Conservation (phyloP, 148 eudicot genomes). For the Camellia japonica region DNA sequence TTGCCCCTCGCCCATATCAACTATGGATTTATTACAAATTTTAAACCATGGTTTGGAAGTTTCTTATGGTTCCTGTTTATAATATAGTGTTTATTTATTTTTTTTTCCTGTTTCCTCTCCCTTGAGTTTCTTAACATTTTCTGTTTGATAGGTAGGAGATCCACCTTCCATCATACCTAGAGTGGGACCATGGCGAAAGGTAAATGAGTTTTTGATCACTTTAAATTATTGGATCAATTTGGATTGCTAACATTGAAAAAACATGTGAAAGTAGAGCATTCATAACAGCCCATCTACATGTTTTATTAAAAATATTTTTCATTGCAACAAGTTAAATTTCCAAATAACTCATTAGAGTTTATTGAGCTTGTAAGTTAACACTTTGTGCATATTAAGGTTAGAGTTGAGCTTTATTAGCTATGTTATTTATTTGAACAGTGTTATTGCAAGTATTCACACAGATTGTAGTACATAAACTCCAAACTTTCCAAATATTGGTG, state of each 20-base stretch:
- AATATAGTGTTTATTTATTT: background rate
- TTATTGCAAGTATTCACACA: background rate
- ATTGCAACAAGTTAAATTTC: background rate
- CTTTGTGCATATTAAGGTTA: background rate
- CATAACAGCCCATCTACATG: background rate
- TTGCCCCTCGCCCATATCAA: background rate
- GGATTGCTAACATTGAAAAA: background rate
- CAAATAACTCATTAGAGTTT: background rate
- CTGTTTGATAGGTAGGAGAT: conserved; percentile 42
- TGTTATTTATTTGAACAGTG: background rate
- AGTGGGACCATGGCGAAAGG: conserved; percentile 81
- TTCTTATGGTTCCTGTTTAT: background rate
- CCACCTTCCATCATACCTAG: conserved; percentile 42
- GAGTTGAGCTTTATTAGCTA: background rate
- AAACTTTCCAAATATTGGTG: background rate
- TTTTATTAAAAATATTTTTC: background rate
- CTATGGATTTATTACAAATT: background rate
- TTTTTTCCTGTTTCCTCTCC: background rate
- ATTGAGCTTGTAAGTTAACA: background rate
- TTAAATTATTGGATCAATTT: background rate
- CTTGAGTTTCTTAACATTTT: background rate
- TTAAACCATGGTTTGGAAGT: background rate
- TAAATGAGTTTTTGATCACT: conserved; percentile 20
- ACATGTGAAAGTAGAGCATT: background rate
- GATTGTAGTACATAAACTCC: background rate